Base-by-base conservation (phyloP, 176 grass and related monocot species). In the Olyra latifolia region DNA sequence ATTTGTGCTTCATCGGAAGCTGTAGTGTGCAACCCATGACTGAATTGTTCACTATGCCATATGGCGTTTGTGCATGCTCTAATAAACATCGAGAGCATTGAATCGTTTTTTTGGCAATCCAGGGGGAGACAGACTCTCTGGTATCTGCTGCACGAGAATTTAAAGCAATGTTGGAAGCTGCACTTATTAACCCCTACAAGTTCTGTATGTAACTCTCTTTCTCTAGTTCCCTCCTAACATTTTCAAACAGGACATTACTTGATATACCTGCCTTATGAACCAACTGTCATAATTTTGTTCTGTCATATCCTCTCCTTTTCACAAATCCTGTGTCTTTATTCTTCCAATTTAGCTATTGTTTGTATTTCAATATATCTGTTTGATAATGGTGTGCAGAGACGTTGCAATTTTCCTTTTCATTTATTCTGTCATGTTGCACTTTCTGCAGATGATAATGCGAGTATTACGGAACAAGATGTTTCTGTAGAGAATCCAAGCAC, bases 81-180 rank as follows among this genome's bases (percentile, higher is more conserved):
- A 73, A 35, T 40, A 2, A 39, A 28, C 39, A 40, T 80, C 11
- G 7, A 48, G 4, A 60, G 8, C 14, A 41, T 48, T 69, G 39
- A 67, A 56, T 62, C 75, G 17, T 9, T 8, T 89, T 78, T 55
- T 74, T 75, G 55, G 23, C 52, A 81, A 77, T 83, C 58, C 65
- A 90, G 93, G 87, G 69, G 32, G 69, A 73, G 19, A 75, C 65
- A 15, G 82, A 90, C 29, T 83, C 85, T 38, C 41, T 92, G 39
- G 79, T 89, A 75, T 88, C 79, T 72, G 87, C 85, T 7, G 83
- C 93, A 71, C 74, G 72, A 82, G 90, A 96, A 71, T 96, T 96
- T 60, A 90, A 88, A 88, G 84, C 85, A 48, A 96, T 96, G 93
- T 76, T 96, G 69, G 90, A 96, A 84, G 90, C 93, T 53, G 90